A percentile compares a stretch with the other conserved stretches of the same genome.
These are phyloP conservation scores for Paragyromitra xinjiangensis DNA, from an alignment of 495 filamentous ascomycete species.

Conservation along the genomic window DNA sequence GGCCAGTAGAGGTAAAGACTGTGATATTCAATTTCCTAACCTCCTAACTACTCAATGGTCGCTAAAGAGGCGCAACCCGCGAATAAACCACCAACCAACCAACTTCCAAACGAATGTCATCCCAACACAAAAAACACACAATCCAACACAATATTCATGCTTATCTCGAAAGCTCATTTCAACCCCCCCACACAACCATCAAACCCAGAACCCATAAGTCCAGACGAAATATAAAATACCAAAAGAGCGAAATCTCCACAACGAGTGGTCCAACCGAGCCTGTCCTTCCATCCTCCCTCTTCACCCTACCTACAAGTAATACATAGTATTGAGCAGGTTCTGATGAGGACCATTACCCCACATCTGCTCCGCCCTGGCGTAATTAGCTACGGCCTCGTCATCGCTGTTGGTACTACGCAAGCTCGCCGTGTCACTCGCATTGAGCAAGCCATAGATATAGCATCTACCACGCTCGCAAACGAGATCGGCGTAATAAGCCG, in stretches of 20 bases:
- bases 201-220: not conserved
- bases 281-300: not conserved
- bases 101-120: not conserved
- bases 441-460: constrained; percentile 70
- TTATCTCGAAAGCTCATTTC: not conserved
- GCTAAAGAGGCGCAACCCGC: not conserved
- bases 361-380: constrained; percentile 38
- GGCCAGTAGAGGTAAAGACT: not conserved
- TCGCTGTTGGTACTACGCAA: constrained; percentile 53
- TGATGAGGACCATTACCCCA: constrained; percentile 60
- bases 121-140: not conserved
- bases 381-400: constrained; percentile 36
- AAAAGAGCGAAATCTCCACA: not conserved
- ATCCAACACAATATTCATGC: not conserved
- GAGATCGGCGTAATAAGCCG: constrained; percentile 84
- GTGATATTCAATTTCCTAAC: not conserved
- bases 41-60: not conserved
- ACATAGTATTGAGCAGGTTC: constrained; percentile 74
- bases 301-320: constrained; percentile 69
- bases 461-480: constrained; percentile 74
- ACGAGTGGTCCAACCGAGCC: not conserved
- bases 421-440: constrained; percentile 59
- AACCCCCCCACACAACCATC: not conserved
- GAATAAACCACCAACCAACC: not conserved
- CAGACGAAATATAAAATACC: not conserved